Conservation (phyloP, 257 asterid species). For the Rehmannia glutinosa region DNA sequence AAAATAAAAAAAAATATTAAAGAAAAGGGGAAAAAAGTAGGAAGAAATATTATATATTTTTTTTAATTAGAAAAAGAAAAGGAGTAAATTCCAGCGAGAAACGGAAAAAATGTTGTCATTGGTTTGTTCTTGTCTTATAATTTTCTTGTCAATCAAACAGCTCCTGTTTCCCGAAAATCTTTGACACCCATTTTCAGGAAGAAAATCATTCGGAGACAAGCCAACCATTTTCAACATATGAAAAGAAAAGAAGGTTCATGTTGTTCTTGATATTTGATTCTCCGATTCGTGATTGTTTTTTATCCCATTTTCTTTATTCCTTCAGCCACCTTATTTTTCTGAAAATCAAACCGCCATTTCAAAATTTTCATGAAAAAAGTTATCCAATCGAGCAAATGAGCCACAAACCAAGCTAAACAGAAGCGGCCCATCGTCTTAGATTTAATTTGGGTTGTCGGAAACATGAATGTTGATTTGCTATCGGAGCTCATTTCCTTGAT, state of each 20-base stretch:
- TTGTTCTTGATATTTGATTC: constrained; percentile 20
- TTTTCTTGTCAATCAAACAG: constrained; percentile 39
- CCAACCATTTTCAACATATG: constrained; percentile 5
- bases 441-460: background rate
- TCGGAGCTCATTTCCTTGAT: constrained; percentile 27
- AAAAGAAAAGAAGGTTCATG: constrained; percentile 4
- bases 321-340: no score
- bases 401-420: no score
- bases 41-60: constrained; percentile 12
- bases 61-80: constrained; percentile 1
- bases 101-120: constrained; percentile 9
- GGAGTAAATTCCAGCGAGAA: background rate
- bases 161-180: constrained; percentile 23
- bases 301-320: background rate
- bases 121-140: constrained; percentile 27
- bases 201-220: constrained; percentile 14
- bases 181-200: constrained; percentile 24
- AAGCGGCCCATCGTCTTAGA: background rate
- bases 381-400: no score
- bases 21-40: background rate
- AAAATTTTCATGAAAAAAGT: background rate
- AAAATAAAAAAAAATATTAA: background rate
- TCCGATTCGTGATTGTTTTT: background rate
- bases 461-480: constrained; percentile 27
- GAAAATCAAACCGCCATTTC: no score